Percentiles rank a stretch among this genome's conserved stretches.
Evolutionary conservation across 202 grass and related monocot species (phyloP).

Genomic region (Setaria italica): DNA sequence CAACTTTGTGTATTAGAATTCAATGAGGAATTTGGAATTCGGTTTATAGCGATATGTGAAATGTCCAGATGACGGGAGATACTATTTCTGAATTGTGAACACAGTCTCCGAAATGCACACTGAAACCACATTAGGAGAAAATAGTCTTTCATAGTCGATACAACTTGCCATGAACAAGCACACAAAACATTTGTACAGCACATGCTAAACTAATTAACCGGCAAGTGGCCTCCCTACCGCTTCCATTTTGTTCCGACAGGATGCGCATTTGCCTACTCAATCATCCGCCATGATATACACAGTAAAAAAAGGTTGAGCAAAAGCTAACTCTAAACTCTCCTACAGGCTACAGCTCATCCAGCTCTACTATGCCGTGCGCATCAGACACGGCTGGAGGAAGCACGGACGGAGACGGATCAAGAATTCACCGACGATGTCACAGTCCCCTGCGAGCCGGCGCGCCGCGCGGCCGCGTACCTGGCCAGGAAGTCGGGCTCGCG

Average conservation of each 20-base stretch:
- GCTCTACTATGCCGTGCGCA: neutral
- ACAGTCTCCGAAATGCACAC: neutral
- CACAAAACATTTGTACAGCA: too few species aligned
- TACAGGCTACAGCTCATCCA: neutral
- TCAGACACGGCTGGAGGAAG: neutral
- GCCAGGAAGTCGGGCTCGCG: conserved; percentile 54
- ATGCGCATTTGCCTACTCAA: too few species aligned
- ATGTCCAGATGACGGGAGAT: neutral
- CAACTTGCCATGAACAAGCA: neutral
- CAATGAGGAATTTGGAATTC: too few species aligned
- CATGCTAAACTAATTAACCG: too few species aligned
- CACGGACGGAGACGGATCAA: neutral
- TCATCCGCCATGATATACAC: neutral
- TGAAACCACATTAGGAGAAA: neutral
- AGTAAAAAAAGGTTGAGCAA: neutral
- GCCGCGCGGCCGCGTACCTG: conserved; percentile 48
- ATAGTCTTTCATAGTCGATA: neutral
- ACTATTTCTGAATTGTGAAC: neutral
- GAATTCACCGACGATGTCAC: neutral
- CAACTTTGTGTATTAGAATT: neutral
- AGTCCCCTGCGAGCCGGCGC: neutral
- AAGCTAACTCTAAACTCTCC: neutral
- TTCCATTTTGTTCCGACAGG: too few species aligned
- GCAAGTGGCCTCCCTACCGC: too few species aligned
- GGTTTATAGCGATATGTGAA: neutral